Evolutionary conservation across 257 asterid species (phyloP), one percentile per base, ranked within the genome.

Genomic region (Gentiana dahurica): DNA sequence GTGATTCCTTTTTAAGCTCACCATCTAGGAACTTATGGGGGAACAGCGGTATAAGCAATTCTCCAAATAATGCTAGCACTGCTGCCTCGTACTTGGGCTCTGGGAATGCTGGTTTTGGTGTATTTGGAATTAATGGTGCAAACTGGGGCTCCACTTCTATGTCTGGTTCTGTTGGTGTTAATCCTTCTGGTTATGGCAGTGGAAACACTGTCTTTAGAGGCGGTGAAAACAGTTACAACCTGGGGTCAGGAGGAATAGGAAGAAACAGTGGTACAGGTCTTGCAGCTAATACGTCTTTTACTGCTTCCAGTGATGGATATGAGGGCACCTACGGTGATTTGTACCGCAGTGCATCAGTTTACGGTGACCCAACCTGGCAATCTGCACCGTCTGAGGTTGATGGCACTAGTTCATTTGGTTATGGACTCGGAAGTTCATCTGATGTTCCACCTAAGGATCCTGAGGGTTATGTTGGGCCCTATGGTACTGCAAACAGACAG

Each of bases 21-120:
- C 58, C 87, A 10, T 48, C 88, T 1, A 71, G 84, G 79, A 83
- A 66, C 64, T 70, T 77, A 41, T 77, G 95, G 94, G 94, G 90
- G 60, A 86, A 75, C 43, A 79, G 86, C 37, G 82, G 82, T 37
- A 75, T 80, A 50, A 77, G 72, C 60, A 65, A 57, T 53, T 81
- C 94, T 38, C 69, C 81, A 56, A 74, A 70, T 61, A 62, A 77
- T 69, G 81, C 73, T 8, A 65, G 70, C 60, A 64, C 83, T 13
- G 86, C 79, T 65, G 86, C 79, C 64, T 80, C 94, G 6, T 81
- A 69, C 74, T 64, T 79, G 48, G 84, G 82, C 54, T 80, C 84
- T 37, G 87, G 73, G 49, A 78, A 65, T 48, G 78, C 87, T 54
- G 77, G 78, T 15, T 75, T 84, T 49, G 91, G 92, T 43, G 83